Conservation (phyloP, 1,139 yeast genomes). For the Sugiyamaella pinicola region DNA sequence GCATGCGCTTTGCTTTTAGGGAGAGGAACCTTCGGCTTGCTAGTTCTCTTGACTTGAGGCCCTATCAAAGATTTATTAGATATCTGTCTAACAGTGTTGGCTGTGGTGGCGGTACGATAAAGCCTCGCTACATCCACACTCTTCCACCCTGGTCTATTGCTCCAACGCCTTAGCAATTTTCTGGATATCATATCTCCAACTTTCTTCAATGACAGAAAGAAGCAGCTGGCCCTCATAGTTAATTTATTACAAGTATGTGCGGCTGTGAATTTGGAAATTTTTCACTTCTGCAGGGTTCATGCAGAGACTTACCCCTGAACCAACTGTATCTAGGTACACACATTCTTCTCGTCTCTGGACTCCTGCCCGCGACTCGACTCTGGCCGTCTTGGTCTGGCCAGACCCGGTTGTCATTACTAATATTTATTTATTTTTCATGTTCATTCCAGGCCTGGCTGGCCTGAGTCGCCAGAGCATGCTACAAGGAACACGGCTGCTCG, state of each 20-base stretch:
- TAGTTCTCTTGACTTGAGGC: not conserved
- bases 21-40: not conserved
- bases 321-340: no score
- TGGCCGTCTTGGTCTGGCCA: no score
- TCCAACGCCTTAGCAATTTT: not conserved
- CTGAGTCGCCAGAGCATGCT: no score
- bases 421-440: no score
- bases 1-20: not conserved
- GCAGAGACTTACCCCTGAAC: not conserved
- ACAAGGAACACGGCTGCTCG: no score
- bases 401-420: no score
- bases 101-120: not conserved
- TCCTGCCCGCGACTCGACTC: no score
- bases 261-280: not conserved
- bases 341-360: no score
- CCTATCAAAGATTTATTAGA: not conserved
- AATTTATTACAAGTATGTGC: not conserved
- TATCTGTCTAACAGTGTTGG: not conserved
- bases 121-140: not conserved
- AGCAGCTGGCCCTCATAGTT: not conserved
- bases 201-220: not conserved
- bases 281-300: conserved; percentile 1
- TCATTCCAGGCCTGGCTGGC: no score
- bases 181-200: not conserved
- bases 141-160: not conserved